Conservation (phyloP, 139 green algal species). For the Chlamydomonas urium region DNA sequence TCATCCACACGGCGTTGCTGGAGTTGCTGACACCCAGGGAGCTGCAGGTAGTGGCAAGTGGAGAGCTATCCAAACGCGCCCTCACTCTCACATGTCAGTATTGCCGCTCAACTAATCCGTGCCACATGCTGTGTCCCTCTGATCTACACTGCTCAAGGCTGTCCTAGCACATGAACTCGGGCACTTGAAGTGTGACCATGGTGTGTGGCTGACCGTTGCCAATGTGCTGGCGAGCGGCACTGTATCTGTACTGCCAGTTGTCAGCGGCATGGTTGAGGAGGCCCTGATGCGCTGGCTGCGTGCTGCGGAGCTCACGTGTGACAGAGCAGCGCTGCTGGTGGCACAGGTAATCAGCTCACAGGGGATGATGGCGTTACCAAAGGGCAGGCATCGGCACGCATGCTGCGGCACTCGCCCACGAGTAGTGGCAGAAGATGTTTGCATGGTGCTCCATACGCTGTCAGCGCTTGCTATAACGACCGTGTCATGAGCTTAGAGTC, state of each 20-base stretch:
- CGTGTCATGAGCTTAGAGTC: too few species aligned
- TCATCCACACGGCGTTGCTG: conserved; percentile 91
- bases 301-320: conserved; percentile 93
- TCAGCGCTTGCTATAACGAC: too few species aligned
- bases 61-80: too few species aligned
- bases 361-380: too few species aligned
- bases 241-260: conserved; percentile 42
- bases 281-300: conserved; percentile 80
- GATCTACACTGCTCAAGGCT: too few species aligned
- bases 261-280: conserved; percentile 58
- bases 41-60: conserved; percentile 61
- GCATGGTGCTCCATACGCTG: not conserved
- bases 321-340: conserved; percentile 89
- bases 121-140: too few species aligned
- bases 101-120: too few species aligned
- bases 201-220: conserved; percentile 89
- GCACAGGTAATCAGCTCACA: conserved; percentile 43
- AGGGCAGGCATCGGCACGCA: conserved; percentile 1
- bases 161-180: conserved; percentile 75
- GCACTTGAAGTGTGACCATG: conserved; percentile 92
- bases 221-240: conserved; percentile 86
- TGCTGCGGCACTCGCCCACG: not conserved
- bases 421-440: not conserved
- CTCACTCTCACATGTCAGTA: too few species aligned
- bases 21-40: conserved; percentile 85